phyloP scores from a whole-genome alignment of 2,329 filamentous ascomycete genomes.

The Fusarium anguioides region DNA sequence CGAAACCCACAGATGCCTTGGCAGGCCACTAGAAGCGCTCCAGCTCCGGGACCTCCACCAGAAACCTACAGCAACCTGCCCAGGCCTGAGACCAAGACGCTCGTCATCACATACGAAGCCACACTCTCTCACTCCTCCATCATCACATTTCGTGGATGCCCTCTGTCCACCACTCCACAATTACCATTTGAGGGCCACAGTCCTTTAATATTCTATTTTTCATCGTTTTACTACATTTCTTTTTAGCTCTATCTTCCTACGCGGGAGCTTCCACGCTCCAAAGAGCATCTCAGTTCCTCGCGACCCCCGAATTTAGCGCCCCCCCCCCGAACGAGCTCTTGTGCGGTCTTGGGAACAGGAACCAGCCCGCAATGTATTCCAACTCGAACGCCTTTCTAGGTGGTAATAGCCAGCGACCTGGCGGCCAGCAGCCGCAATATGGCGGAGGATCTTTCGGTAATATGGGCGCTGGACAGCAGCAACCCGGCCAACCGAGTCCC shows the following conservation, averaged over 20 bases:
- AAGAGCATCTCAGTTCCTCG: slow-evolving; percentile 7
- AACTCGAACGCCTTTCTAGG: slow-evolving; percentile 88
- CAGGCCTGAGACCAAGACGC: slow-evolving; percentile 5
- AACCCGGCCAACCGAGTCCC: slow-evolving; percentile 60
- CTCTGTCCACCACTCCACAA: slow-evolving; percentile 23
- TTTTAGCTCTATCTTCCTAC: not conserved
- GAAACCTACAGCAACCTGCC: slow-evolving; percentile 26
- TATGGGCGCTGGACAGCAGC: slow-evolving; percentile 57
- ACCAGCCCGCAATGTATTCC: slow-evolving; percentile 77
- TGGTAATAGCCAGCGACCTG: slow-evolving; percentile 78
- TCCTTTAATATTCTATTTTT: slow-evolving; percentile 37
- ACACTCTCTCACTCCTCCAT: slow-evolving; percentile 30
- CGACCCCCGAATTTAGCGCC: slow-evolving; percentile 37
- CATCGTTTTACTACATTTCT: slow-evolving; percentile 29
- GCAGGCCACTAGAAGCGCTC: slow-evolving; percentile 23
- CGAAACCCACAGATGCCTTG: slow-evolving; percentile 16
- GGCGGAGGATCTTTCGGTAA: slow-evolving; percentile 59
- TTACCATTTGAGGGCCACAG: slow-evolving; percentile 24
- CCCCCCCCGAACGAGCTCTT: slow-evolving; percentile 29
- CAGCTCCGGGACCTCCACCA: slow-evolving; percentile 24
- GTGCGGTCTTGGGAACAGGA: slow-evolving; percentile 22
- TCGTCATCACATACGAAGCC: slow-evolving; percentile 37
- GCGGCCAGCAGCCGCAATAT: slow-evolving; percentile 63
- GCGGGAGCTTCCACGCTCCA: slow-evolving; percentile 25
- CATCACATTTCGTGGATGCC: slow-evolving; percentile 32